These are phyloP conservation scores for Rosa persica DNA, from an alignment of 306 rosid genomes.

Conservation along the genomic window DNA sequence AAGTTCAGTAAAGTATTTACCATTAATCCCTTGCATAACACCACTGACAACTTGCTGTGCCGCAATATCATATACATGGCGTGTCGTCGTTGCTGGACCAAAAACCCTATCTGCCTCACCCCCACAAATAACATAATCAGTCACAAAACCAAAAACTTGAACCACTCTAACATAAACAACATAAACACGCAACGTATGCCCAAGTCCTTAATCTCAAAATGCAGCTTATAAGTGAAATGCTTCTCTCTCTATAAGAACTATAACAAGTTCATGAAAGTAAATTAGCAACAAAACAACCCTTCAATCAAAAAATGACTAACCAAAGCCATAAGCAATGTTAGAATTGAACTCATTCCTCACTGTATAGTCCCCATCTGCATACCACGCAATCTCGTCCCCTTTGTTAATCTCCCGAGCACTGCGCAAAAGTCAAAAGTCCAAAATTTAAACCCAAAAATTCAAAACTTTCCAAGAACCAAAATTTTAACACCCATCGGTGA, in stretches of 20 bases:
- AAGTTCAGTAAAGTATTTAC: slow-evolving; percentile 5
- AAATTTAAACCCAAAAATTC: neutral
- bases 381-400: slow-evolving; percentile 92
- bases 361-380: slow-evolving; percentile 69
- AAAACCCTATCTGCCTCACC: slow-evolving; percentile 44
- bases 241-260: neutral
- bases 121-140: neutral
- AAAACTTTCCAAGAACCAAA: neutral
- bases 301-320: slow-evolving; percentile 37
- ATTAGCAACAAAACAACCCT: neutral
- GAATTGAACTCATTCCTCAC: slow-evolving; percentile 73
- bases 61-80: slow-evolving; percentile 50
- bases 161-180: neutral
- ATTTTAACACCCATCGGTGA: neutral
- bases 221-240: neutral
- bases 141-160: neutral
- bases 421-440: slow-evolving; percentile 21
- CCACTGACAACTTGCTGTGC: slow-evolving; percentile 49
- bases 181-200: neutral
- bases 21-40: slow-evolving; percentile 52
- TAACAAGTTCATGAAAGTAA: neutral
- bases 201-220: neutral
- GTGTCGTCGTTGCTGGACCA: slow-evolving; percentile 58
- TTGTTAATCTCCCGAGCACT: slow-evolving; percentile 72
- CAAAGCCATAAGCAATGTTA: slow-evolving; percentile 67